Percentiles rank a stretch among this genome's conserved stretches.
Conservation (phyloP, 257 asterid species). For the Przewalskia tangutica region DNA sequence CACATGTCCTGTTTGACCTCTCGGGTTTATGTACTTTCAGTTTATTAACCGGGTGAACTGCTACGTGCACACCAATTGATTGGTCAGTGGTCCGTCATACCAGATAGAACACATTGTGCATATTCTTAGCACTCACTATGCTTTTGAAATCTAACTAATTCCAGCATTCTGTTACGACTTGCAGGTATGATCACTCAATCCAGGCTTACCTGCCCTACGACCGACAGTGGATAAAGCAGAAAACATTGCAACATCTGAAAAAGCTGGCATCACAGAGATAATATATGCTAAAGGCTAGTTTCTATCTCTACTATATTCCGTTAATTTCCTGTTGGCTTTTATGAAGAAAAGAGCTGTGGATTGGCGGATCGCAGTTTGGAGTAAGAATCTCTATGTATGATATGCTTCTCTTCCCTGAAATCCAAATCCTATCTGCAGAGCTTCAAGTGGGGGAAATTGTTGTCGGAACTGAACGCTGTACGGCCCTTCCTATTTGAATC, state of each 20-base stretch:
- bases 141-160: neutral
- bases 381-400: neutral
- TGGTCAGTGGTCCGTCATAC: neutral
- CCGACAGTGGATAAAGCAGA: conserved; percentile 81
- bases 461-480: neutral
- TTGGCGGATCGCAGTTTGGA: neutral
- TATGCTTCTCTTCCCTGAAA: neutral
- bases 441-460: neutral
- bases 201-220: conserved; percentile 88
- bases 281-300: neutral
- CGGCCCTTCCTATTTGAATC: neutral
- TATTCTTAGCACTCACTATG: neutral
- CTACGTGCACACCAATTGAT: neutral
- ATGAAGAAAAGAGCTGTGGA: neutral
- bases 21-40: neutral
- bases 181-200: conserved; percentile 82
- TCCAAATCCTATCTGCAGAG: neutral
- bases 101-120: neutral
- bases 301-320: neutral
- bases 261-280: conserved; percentile 46
- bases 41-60: neutral
- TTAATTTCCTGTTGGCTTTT: conserved; percentile 7
- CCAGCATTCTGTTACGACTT: conserved; percentile 5
- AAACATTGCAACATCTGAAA: conserved; percentile 67
- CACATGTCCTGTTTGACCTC: neutral